Conservation (phyloP, 495 filamentous ascomycete genomes). For the Aspergillus avenaceus region DNA sequence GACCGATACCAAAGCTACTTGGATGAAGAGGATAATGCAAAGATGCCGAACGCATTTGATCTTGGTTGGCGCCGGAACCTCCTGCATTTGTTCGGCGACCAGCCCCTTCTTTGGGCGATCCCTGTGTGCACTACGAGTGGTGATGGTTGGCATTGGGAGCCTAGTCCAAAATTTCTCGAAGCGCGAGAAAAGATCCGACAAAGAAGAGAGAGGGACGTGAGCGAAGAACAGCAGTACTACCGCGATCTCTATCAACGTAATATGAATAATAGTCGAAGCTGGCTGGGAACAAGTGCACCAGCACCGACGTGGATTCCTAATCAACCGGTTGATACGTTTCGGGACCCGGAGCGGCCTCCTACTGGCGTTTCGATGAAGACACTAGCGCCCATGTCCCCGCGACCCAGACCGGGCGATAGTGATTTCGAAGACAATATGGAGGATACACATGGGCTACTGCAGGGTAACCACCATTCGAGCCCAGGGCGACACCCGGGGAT, state of each 20-base stretch:
- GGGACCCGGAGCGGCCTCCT: slow-evolving; percentile 42
- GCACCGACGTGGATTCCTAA: slow-evolving; percentile 20
- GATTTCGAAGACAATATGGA: slow-evolving; percentile 37
- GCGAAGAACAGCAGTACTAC: slow-evolving; percentile 45
- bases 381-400: slow-evolving; percentile 39
- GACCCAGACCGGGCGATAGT: slow-evolving; percentile 40
- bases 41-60: slow-evolving; percentile 89
- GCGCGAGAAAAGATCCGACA: slow-evolving; percentile 56
- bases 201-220: slow-evolving; percentile 55
- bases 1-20: slow-evolving; percentile 83
- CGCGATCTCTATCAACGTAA: slow-evolving; percentile 39
- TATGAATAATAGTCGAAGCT: slow-evolving; percentile 30
- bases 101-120: slow-evolving; percentile 67
- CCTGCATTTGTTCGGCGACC: slow-evolving; percentile 74
- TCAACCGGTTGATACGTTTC: slow-evolving; percentile 47
- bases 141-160: slow-evolving; percentile 95
- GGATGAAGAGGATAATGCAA: slow-evolving; percentile 78
- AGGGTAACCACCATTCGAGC: slow-evolving; percentile 10
- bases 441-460: slow-evolving; percentile 16
- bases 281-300: slow-evolving; percentile 21
- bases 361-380: slow-evolving; percentile 55
- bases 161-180: slow-evolving; percentile 66
- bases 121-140: slow-evolving; percentile 80
- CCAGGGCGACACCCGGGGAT: neutral
- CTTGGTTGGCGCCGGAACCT: slow-evolving; percentile 78